Evolutionary conservation across 768 basidiomycete species (phyloP).

Genomic region (Psilocybe azurescens): DNA sequence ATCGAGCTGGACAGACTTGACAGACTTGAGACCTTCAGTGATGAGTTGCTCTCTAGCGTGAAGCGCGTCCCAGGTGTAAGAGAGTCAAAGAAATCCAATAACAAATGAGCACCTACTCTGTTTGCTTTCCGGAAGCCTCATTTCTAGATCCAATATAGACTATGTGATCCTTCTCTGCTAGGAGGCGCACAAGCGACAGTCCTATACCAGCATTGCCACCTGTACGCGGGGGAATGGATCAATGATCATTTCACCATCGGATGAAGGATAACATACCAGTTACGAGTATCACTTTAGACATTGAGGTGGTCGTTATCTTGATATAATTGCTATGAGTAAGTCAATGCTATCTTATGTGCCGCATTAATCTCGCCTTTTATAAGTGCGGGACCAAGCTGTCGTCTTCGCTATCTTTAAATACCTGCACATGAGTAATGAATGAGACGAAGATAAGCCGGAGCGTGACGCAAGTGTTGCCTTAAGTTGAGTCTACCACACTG

Average conservation of each 20-base stretch:
- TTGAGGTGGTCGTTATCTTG: constrained; percentile 4
- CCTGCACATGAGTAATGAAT: too few relatives aligned
- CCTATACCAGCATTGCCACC: constrained; percentile 53
- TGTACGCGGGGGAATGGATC: constrained; percentile 14
- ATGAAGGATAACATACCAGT: constrained; percentile 35
- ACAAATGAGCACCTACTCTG: constrained; percentile 33
- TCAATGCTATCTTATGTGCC: too few relatives aligned
- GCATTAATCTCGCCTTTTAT: too few relatives aligned
- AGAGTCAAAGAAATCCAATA: background rate
- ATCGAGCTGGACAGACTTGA: constrained; percentile 44
- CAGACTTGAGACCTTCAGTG: constrained; percentile 31
- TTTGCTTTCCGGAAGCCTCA: constrained; percentile 41
- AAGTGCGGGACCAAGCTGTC: too few relatives aligned
- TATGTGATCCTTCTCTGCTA: constrained; percentile 46
- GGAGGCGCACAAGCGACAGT: constrained; percentile 46
- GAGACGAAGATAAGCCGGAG: too few relatives aligned
- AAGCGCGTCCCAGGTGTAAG: background rate
- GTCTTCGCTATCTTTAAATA: too few relatives aligned
- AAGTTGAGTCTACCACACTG: too few relatives aligned
- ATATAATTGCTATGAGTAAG: too few relatives aligned
- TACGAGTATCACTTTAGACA: constrained; percentile 44
- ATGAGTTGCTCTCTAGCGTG: constrained; percentile 34
- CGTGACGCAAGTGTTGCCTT: too few relatives aligned
- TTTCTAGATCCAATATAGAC: constrained; percentile 51
- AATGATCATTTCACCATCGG: background rate